These are phyloP conservation scores for Hypoxylon rubiginosum DNA, from an alignment of 2,329 filamentous ascomycete species.

Conservation along the genomic window DNA sequence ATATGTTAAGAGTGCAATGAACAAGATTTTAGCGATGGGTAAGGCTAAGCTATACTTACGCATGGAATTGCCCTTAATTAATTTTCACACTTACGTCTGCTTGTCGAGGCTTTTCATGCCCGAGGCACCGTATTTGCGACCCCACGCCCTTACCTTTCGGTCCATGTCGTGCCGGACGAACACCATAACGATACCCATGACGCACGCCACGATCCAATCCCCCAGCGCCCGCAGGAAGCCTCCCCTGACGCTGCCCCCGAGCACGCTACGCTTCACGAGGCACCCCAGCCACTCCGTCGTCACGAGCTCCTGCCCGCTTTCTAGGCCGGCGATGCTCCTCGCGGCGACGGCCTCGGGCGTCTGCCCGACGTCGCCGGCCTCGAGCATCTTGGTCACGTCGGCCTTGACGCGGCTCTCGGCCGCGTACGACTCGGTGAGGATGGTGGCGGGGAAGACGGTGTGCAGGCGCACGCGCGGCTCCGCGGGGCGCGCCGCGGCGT, in stretches of 20 bases:
- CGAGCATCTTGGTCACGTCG: constrained; percentile 38
- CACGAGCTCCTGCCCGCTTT: constrained; percentile 48
- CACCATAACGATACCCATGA: constrained; percentile 39
- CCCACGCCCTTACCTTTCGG: constrained; percentile 32
- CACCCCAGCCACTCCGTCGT: constrained; percentile 42
- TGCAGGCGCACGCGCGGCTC: constrained; percentile 67
- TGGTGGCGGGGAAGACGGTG: constrained; percentile 74
- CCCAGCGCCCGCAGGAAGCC: constrained; percentile 29
- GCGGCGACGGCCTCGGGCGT: constrained; percentile 40
- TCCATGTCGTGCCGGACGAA: constrained; percentile 44
- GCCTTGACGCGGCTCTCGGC: constrained; percentile 42
- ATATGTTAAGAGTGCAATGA: too few relatives aligned
- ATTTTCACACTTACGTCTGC: neutral
- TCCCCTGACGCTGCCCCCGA: constrained; percentile 41
- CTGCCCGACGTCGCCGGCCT: constrained; percentile 35
- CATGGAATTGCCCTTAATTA: neutral
- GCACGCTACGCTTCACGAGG: constrained; percentile 36
- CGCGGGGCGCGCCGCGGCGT: constrained; percentile 49
- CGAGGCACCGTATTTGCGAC: constrained; percentile 34
- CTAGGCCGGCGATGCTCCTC: constrained; percentile 45
- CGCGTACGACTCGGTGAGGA: constrained; percentile 50
- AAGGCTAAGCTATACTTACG: too few relatives aligned
- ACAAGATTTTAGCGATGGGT: too few relatives aligned
- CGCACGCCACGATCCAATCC: constrained; percentile 38
- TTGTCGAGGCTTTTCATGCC: constrained; percentile 28